Evolutionary conservation across 2,329 filamentous ascomycete species (phyloP), one percentile per base, ranked within the genome.

Genomic region (Neofusicoccum parvum): DNA sequence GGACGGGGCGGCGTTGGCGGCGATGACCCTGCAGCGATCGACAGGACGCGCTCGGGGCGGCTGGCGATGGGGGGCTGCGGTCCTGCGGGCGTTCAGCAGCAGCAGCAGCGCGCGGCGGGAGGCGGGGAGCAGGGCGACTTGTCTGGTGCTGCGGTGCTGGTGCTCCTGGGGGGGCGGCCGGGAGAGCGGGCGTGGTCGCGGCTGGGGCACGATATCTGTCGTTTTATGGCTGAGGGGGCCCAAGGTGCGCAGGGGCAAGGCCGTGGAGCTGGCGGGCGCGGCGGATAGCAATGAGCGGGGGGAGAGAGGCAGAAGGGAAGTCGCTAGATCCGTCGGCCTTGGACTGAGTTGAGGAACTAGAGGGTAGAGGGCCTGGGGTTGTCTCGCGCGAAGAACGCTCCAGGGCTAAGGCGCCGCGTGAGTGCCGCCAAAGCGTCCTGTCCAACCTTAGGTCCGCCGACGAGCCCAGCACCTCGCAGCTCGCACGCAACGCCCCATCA

Each of bases 351-450:
- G 59, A 62, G 48, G 59, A 20, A 23, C 46, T 36, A 48, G 45
- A 62, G 48, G 48, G 59, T 32, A 54, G 62, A 64, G 62, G 62
- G 62, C 56, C 56, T 60, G 56, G 56, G 56, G 56, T 60, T 60
- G 56, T 60, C 53, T 58, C 43, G 56, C 56, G 56, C 56, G 56
- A 60, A 60, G 56, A 60, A 60, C 56, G 56, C 56, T 48, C 56
- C 56, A 60, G 43, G 56, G 56, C 56, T 60, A 60, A 60, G 56
- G 56, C 43, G 43, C 56, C 56, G 56, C 56, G 56, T 60, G 56
- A 60, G 56, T 60, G 56, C 56, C 56, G 56, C 56, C 56, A 60
- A 60, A 60, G 56, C 56, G 56, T 60, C 54, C 34, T 41, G 50
- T 32, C 36, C 37, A 56, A 56, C 53, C 53, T 43, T 43, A n/a